Percentiles rank a stretch among this genome's conserved stretches.
Evolutionary conservation across 2,329 filamentous ascomycete species (phyloP).

Genomic region (Helotiales sp.): DNA sequence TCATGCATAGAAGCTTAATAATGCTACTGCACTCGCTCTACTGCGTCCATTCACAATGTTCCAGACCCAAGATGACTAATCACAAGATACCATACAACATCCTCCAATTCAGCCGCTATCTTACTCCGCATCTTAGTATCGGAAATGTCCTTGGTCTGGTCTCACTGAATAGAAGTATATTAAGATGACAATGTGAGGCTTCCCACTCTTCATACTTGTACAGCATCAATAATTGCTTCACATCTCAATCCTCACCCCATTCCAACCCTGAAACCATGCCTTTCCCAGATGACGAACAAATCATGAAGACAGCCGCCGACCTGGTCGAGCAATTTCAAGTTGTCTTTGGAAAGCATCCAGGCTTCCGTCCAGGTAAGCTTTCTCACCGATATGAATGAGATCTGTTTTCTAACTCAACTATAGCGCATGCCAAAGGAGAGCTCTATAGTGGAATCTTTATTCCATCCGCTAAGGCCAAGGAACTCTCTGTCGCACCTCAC

Average conservation of each 20-base stretch:
- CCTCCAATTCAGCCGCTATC: constrained; percentile 7
- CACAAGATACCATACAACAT: not conserved
- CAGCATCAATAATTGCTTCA: too few relatives aligned
- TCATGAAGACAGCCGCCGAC: constrained; percentile 39
- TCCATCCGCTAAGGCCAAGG: constrained; percentile 43
- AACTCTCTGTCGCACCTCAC: constrained; percentile 48
- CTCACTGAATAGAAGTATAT: not conserved
- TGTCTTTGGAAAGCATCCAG: constrained; percentile 42
- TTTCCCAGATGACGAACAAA: constrained; percentile 43
- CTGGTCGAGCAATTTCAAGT: constrained; percentile 40
- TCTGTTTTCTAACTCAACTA: not conserved
- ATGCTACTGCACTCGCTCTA: not conserved
- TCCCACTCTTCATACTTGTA: too few relatives aligned
- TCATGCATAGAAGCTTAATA: constrained; percentile 12
- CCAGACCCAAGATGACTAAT: not conserved
- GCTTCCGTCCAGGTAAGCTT: constrained; percentile 40
- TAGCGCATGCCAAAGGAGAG: constrained; percentile 55
- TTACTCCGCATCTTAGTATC: not conserved
- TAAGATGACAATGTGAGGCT: not conserved
- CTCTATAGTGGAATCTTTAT: constrained; percentile 53
- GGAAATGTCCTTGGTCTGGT: not conserved
- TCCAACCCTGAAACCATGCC: constrained; percentile 38
- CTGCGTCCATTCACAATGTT: constrained; percentile 1
- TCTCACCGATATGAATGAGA: not conserved
- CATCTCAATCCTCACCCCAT: not conserved